Evolutionary conservation across 2,329 filamentous ascomycete species (phyloP), one percentile per base, ranked within the genome.

Genomic region (Aspergillus uvarum): DNA sequence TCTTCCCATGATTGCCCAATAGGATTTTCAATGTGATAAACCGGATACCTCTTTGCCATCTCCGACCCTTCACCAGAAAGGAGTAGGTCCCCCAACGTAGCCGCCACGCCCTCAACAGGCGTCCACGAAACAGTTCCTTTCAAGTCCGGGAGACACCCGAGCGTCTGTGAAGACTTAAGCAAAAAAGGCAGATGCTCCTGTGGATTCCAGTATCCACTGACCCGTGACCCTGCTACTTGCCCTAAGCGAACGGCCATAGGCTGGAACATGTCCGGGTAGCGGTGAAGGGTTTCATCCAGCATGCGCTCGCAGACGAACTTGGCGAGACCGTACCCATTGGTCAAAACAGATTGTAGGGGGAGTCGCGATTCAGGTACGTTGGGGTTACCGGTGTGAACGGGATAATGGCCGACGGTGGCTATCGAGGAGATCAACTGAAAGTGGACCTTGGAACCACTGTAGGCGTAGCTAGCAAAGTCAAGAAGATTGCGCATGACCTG

Each of bases 171-270:
- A 0, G 78, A 81, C 66, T 84, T 83, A 58, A 83, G 65, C 24
- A 85, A 56, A 63, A 83, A 83, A 0, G 72, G 63, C 12, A 84
- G 67, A 61, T 85, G 80, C 65, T 85, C 82, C 42, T 76, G 74
- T 0, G 77, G 73, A 62, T 85, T 86, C 84, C 83, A 86, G 65
- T 80, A 81, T 0, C 83, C 83, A 59, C 71, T 83, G 0, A 59
- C 72, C 6, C 64, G 77, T 0, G 78, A 81, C 0, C 84, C 84
- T 0, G 83, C 76, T 32, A 86, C 80, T 67, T 86, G 84, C 0
- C 81, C 83, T 0, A 79, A 70, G 0, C 83, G 77, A 0, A 81
- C 78, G 0, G 65, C 68, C 71, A 77, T 79, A 0, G 79, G 59
- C 14, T 74, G 76, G 70, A 85, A 83, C 1, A 62, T 69, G 1